Base-by-base conservation (phyloP, 2,329 filamentous ascomycete genomes). In the Huntiella decipiens region DNA sequence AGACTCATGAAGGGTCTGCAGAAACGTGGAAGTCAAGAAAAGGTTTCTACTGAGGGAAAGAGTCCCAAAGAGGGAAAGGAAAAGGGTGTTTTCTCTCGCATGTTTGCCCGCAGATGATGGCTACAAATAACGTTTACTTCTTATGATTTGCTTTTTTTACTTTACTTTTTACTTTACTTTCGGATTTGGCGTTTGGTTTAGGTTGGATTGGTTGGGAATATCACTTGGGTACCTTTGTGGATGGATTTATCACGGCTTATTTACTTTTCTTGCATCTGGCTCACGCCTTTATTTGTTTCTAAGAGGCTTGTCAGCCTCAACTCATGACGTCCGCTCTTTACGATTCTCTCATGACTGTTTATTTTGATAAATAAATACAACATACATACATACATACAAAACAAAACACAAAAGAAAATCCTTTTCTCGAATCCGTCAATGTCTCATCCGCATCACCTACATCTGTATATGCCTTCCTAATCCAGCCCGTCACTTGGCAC, bases 21-120 rank as follows among this genome's bases (percentile, higher is more conserved):
- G 22, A 52, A 50, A 34, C 43, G 47, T 15, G 10, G 36, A 6
- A 38, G 33, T 15, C 48, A 49, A 45, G 51, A 51, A 38, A 43
- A 48, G 45, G 39, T 44, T 41, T 22, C 50, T 32, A 39, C 41
- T 17, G 31, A 38, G n/a, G 33, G 22, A 16, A 42, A 37, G 43
- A 36, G 44, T 38, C 31, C 50, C 17, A 39, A 46, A 31, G 19
- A 37, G 12, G 34, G 31, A n/a, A 45, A 39, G 35, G 43, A 49
- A 35, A 51, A 51, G n/a, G 38, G 39, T 31, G 42, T 51, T 19
- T 53, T 53, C 22, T 48, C 48, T 15, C 48, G 52, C 39, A 53
- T 53, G 52, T 53, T 53, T 34, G 39, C 47, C 16, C 43, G 48
- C 13, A 43, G 37, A 12, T n/a, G 38, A 43, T 13, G 37, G 19